Base-by-base conservation (phyloP, 1,139 yeast genomes). In the Pichia sp. region DNA sequence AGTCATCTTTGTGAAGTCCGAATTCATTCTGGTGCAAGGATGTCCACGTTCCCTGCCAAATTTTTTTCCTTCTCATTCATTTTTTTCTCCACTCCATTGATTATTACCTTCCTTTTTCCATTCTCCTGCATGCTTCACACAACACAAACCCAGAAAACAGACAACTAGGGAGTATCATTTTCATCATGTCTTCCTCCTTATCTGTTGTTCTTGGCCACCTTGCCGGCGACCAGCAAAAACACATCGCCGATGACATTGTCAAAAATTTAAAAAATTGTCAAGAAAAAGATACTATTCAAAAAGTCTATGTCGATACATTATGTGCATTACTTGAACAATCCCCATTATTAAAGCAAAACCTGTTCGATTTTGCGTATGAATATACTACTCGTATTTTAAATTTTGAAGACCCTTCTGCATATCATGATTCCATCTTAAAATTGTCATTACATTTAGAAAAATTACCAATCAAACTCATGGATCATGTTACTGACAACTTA, bases 321-420 rank as follows among this genome's bases (percentile, higher is more conserved):
- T 67, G 71, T 56, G 77, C 73, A 31, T 53, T 74, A 24, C 49
- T 72, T 18, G 65, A 62, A 11, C 63, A 60, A 12, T 59, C 67
- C 3, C 67, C 69, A 32, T 53, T 57, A 8, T 47, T 64, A 9
- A 55, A 56, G 21, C 42, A 47, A 8, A 53, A 58, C 10, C 57
- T 68, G 5, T 61, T 61, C 45, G 42, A 58, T 4, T 53, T 59
- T n/a, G 55, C 72, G 17, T 49, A 56, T 8, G 43, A 51, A 4
- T 68, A 59, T 48, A 58, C 62, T 39, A 48, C 48, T 3, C 20
- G 24, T 2, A 18, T 50, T 14, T 33, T 53, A 8, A 18, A 44
- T 17, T 22, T 22, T 5, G 47, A 50, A 17, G n/a, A 43, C 12
- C 27, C 46, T 12, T 4, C 34, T 4, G 18, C 4, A 7, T 39